Evolutionary conservation across 345 rosid species (phyloP), one percentile per base, ranked within the genome.

Genomic region (Citrus medica): DNA sequence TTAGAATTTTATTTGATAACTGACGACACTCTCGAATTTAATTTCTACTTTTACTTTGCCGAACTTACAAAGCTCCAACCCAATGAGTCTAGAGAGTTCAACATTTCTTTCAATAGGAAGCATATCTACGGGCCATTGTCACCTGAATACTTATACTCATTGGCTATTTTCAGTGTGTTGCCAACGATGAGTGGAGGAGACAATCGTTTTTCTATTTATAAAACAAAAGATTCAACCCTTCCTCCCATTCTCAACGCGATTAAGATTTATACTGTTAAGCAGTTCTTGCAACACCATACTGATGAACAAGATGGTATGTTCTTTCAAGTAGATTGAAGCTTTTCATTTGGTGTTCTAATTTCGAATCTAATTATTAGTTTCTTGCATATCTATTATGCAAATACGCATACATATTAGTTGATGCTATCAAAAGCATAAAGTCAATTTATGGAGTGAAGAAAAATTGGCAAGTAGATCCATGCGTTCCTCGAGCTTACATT

Each of bases 381-480:
- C 12, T 28, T 55, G 6, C 8, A 17, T 42, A 27, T 58, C 2
- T 2, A 9, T 40, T 33, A 2, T 40, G 10, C 37, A 0, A 7
- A 38, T 46, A 22, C 69, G 16, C 17, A 40, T 40, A 40, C 13
- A 13, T 2, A 16, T 17, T 21, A 84, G 87, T 74, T 69, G 79
- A 80, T 67, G 83, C 84, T 22, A 76, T 86, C 24, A 32, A 6
- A 22, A 77, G 83, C 4, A 76, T 87, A 61, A 79, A 79, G 72
- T 67, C 81, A 62, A 25, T 24, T 0, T 79, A 83, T 71, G 61
- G 66, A 38, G 24, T 82, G 51, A 77, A 42, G 12, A 83, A 53
- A 74, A 75, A 79, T 35, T 85, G 83, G 88, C 85, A 87, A 81
- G 88, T 86, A 67, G 88, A 87, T 77, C 90, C 88, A 21, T 85